A percentile compares a stretch with the other conserved stretches of the same genome.
Evolutionary conservation across 305 asterid genomes (phyloP).

Genomic region (Lippia alba): DNA sequence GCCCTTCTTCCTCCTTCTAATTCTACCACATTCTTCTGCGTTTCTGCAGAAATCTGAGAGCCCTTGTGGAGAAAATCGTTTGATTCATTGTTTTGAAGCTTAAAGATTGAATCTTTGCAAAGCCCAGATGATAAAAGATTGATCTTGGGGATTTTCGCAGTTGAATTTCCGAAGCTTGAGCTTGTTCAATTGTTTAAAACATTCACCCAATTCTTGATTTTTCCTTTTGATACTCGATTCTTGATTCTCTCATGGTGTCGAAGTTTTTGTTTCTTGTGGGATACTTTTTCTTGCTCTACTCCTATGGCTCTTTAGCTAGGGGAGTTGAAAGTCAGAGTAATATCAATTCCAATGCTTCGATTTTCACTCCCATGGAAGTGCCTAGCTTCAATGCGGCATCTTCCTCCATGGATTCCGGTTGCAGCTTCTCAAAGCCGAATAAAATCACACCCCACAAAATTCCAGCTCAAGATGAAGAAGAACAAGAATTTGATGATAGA

Average conservation of each 20-base stretch:
- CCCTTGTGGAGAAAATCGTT: neutral
- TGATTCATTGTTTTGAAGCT: slow-evolving; percentile 20
- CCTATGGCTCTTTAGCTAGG: slow-evolving; percentile 37
- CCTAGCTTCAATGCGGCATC: slow-evolving; percentile 65
- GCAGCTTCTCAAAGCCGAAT: slow-evolving; percentile 41
- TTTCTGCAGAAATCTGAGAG: neutral
- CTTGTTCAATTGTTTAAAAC: neutral
- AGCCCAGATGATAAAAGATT: slow-evolving; percentile 7
- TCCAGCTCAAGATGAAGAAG: slow-evolving; percentile 28
- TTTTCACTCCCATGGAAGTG: slow-evolving; percentile 48
- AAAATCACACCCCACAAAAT: slow-evolving; percentile 26
- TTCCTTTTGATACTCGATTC: neutral
- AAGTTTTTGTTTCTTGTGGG: slow-evolving; percentile 39
- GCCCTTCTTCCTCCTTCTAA: slow-evolving; percentile 12
- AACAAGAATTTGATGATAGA: slow-evolving; percentile 4
- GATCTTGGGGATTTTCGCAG: neutral
- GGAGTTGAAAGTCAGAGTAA: slow-evolving; percentile 42
- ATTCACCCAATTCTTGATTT: neutral
- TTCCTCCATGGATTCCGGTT: slow-evolving; percentile 53
- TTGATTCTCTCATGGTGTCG: slow-evolving; percentile 50
- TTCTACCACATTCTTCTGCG: neutral
- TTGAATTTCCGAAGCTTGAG: neutral
- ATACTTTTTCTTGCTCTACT: slow-evolving; percentile 38
- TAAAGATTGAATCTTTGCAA: neutral
- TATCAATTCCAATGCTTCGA: slow-evolving; percentile 45